phyloP scores from a whole-genome alignment of 495 filamentous ascomycete genomes.

The Penicillium salamii region DNA sequence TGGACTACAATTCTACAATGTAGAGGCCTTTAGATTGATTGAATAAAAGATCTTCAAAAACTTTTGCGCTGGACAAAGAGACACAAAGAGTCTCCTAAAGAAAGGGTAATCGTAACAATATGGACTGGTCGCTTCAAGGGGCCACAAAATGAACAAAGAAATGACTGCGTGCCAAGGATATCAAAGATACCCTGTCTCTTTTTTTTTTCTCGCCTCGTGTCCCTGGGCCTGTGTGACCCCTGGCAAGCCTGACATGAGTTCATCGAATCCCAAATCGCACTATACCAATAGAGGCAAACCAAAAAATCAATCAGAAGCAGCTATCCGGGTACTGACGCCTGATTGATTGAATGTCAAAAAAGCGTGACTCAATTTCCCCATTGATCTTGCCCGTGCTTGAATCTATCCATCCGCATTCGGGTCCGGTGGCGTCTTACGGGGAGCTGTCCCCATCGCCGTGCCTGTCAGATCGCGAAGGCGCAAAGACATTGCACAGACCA shows the following conservation, averaged over 20 bases:
- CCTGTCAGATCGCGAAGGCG: constrained; percentile 23
- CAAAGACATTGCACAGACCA: constrained; percentile 24
- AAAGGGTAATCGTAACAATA: constrained; percentile 27
- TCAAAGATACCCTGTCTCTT: constrained; percentile 8
- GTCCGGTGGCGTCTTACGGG: constrained; percentile 30
- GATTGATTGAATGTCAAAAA: constrained; percentile 19
- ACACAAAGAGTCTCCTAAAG: neutral
- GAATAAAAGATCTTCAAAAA: constrained; percentile 20
- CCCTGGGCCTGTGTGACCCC: constrained; percentile 7
- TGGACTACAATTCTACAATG: too few relatives aligned
- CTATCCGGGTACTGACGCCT: constrained; percentile 10
- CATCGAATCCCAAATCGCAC: neutral
- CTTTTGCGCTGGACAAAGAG: constrained; percentile 20
- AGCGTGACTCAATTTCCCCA: constrained; percentile 25
- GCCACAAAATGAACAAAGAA: constrained; percentile 19
- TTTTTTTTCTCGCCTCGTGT: constrained; percentile 6
- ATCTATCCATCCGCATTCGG: constrained; percentile 29
- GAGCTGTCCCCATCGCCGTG: constrained; percentile 23
- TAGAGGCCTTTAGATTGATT: too few relatives aligned
- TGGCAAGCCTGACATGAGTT: constrained; percentile 8
- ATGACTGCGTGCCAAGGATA: constrained; percentile 24
- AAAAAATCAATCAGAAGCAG: constrained; percentile 14
- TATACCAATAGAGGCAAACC: constrained; percentile 6
- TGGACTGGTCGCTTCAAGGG: constrained; percentile 28
- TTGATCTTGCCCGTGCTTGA: constrained; percentile 32